Evolutionary conservation across 169 alveolate species (phyloP).

Genomic region (Cyclospora cayetanensis): DNA sequence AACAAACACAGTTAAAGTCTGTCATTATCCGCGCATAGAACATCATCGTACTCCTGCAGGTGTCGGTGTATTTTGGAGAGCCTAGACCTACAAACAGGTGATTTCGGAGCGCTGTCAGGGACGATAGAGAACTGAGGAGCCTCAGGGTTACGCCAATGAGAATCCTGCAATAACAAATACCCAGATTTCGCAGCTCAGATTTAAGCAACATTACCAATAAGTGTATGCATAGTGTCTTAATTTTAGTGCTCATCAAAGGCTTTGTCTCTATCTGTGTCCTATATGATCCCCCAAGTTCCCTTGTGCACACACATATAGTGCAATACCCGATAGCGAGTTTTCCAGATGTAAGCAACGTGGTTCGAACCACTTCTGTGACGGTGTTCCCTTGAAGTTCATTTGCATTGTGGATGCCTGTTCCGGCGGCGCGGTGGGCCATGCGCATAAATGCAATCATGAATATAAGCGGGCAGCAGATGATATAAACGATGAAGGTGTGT

Average conservation of each 20-base stretch:
- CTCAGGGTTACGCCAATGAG: conserved; percentile 49
- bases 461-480: conserved; percentile 18
- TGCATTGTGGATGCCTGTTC: neutral
- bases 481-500: conserved; percentile 41
- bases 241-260: too few species aligned
- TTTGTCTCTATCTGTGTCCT: too few species aligned
- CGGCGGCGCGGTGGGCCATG: conserved; percentile 24
- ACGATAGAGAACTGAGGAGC: conserved; percentile 21
- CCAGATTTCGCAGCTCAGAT: too few species aligned
- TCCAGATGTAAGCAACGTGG: neutral
- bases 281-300: too few species aligned
- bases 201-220: too few species aligned
- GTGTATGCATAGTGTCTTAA: too few species aligned
- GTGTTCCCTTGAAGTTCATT: neutral
- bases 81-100: conserved; percentile 23
- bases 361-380: conserved; percentile 18
- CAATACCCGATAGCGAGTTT: conserved; percentile 19
- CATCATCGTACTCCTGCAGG: too few species aligned
- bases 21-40: too few species aligned
- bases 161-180: conserved; percentile 23
- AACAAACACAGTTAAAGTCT: neutral
- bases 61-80: neutral
- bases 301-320: too few species aligned
- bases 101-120: conserved; percentile 29
- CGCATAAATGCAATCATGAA: conserved; percentile 46